Evolutionary conservation across 176 grass and related monocot species (phyloP), one percentile per base, ranked within the genome.

Genomic region (Oryza australiensis): DNA sequence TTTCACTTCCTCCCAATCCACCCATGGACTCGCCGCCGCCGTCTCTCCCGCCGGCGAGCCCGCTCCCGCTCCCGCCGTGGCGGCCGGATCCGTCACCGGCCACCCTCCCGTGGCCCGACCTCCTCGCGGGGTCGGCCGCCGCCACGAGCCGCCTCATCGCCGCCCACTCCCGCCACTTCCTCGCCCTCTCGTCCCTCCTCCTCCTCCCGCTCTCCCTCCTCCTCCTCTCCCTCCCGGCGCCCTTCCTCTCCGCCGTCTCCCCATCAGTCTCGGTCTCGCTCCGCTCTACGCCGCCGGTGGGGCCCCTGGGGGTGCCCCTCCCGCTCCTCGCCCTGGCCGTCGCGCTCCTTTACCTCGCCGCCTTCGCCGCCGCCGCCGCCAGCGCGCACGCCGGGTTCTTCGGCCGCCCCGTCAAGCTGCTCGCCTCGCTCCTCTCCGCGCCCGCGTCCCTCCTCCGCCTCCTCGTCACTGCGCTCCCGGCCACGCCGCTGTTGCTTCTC

Each of bases 311-410:
- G 4, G 48, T 23, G 11, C 34, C 75, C 53, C 28, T 73, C 10
- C 15, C 33, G 48, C 79, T 41, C 14, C 15, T 62, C 33, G 48
- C 34, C 34, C 16, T 72, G 15, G 41, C 32, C 13, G 59, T 27
- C 41, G 49, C 43, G 7, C 18, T 78, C 24, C 80, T 83, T 9
- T 83, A 88, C 74, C 74, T 88, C 41, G 74, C 74, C 13, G 73
- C 86, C 43, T 83, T 88, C 43, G 66, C 80, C 33, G 59, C 80
- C 40, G 42, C 34, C 0, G 67, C 67, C 0, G 20, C 59, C 57
- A 78, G 80, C 74, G 80, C 67, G 13, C 86, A 88, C 66, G 80
- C 86, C 4, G 74, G 80, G 0, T 88, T 88, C 80, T 83, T 88
- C 74, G 86, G 86, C 26, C 59, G 80, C 67, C 80, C 80, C 33